Evolutionary conservation across 768 basidiomycete genomes (phyloP), one percentile per base, ranked within the genome.

Genomic region (Pulveroboletus frians): DNA sequence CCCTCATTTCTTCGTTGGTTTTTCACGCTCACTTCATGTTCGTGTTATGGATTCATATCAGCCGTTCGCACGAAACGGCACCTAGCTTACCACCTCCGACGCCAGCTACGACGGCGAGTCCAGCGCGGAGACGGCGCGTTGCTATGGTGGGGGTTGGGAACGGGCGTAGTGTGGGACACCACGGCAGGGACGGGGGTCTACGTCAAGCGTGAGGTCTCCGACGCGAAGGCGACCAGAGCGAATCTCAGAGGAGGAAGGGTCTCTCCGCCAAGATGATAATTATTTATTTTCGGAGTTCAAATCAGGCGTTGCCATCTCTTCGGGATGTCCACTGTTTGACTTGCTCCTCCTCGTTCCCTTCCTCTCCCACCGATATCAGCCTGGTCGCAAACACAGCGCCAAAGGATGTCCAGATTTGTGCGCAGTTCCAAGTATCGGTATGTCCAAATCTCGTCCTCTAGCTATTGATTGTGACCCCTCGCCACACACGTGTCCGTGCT

Each of bases 371-470:
- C 4, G 14, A 34, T 26, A 44, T 44, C 32, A 13, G 21, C 23
- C 43, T 34, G 15, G 34, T 44, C 31, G 10, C 43, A 21, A 34
- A n/a, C 21, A 7, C 17, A 5, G n/a, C 9, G 26, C 26, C 14
- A 27, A 37, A 52, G 21, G 5, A 92, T 92, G 90, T 91, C 88
- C 59, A 81, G 88, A 51, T 92, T 92, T 65, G 87, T 92, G 49
- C 78, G 89, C 51, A 70, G 87, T 34, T 90, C 88, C 46, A 92
- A 92, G 68, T 92, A 93, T 72, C 79, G 90, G 82, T 88, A 60
- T 63, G 81, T 67, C 45, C 39, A 20, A 20, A 38, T 46, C 47
- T 52, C 43, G 36, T 62, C 51, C 3, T 31, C 37, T 21, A 21
- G 18, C 13, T 32, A 11, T 20, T 29, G 36, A 23, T n/a, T 32